phyloP scores from a whole-genome alignment of 768 basidiomycete genomes.

The Daedaleopsis nitida region DNA sequence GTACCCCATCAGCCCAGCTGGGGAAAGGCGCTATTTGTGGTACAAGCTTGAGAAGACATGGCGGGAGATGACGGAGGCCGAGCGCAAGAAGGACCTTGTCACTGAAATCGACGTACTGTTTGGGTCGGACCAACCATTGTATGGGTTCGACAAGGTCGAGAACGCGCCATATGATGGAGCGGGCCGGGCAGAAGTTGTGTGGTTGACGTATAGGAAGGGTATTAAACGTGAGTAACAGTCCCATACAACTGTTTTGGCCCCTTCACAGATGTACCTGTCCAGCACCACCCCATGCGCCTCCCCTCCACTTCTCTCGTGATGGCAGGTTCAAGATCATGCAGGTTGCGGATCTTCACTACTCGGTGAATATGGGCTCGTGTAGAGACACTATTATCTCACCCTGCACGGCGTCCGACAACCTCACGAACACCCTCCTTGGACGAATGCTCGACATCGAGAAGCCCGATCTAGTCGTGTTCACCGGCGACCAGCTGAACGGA shows the following conservation, averaged over 20 bases:
- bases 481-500: slow-evolving; percentile 92
- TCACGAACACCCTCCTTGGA: slow-evolving; percentile 74
- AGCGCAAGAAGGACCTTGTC: slow-evolving; percentile 61
- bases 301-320: slow-evolving; percentile 78
- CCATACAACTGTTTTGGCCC: not conserved
- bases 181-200: slow-evolving; percentile 50
- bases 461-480: slow-evolving; percentile 91
- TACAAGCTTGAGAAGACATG: slow-evolving; percentile 71
- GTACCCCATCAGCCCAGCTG: slow-evolving; percentile 37
- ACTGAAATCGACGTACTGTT: slow-evolving; percentile 93
- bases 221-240: slow-evolving; percentile 58
- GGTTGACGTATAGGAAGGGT: slow-evolving; percentile 69
- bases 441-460: slow-evolving; percentile 75
- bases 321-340: slow-evolving; percentile 91
- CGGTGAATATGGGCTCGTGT: slow-evolving; percentile 77
- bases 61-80: slow-evolving; percentile 57
- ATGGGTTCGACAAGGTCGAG: slow-evolving; percentile 77
- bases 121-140: slow-evolving; percentile 84
- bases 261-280: not conserved
- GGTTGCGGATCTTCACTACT: slow-evolving; percentile 93
- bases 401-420: slow-evolving; percentile 69
- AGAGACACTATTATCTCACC: slow-evolving; percentile 62
- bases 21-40: slow-evolving; percentile 72
- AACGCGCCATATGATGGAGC: slow-evolving; percentile 54
- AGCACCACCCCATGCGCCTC: slow-evolving; percentile 74